phyloP scores from a whole-genome alignment of 1,284 basidiomycete species.

The Inonotus obliquus region DNA sequence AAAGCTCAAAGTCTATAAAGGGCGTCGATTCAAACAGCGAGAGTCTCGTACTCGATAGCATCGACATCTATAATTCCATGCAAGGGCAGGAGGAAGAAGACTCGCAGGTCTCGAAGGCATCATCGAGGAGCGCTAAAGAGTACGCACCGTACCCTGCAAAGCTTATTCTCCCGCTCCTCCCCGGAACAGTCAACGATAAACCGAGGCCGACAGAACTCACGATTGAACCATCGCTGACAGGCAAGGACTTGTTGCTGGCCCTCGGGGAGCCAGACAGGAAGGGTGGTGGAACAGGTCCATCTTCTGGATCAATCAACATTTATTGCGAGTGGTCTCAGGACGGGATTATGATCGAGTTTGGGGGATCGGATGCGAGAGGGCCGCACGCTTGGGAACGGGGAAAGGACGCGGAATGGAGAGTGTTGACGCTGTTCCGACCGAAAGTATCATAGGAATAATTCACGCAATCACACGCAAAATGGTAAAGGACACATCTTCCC shows the following conservation, averaged over 20 bases:
- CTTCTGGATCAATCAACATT: constrained; percentile 79
- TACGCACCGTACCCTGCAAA: constrained; percentile 57
- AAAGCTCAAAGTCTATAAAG: constrained; percentile 54
- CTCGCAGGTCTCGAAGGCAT: constrained; percentile 29
- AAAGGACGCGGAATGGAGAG: constrained; percentile 73
- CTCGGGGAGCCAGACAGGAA: constrained; percentile 85
- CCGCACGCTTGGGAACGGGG: constrained; percentile 83
- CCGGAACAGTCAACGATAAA: constrained; percentile 34
- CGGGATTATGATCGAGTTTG: constrained; percentile 81
- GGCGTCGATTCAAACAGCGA: constrained; percentile 40
- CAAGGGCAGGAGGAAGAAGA: constrained; percentile 24
- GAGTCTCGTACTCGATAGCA: constrained; percentile 55
- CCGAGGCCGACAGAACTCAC: constrained; percentile 38
- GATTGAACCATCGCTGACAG: constrained; percentile 51
- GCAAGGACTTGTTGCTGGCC: constrained; percentile 66
- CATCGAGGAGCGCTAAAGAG: constrained; percentile 33
- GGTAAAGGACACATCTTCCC: no score
- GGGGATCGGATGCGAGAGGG: constrained; percentile 67
- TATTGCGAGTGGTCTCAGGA: constrained; percentile 88
- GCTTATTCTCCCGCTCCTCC: constrained; percentile 38
- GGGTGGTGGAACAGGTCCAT: constrained; percentile 78
- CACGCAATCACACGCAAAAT: not conserved
- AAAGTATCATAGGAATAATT: not conserved
- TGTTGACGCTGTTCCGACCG: constrained; percentile 61
- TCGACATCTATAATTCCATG: constrained; percentile 75